Evolutionary conservation across 2,329 filamentous ascomycete species (phyloP), one percentile per base, ranked within the genome.

Genomic region (Curvularia sp.): DNA sequence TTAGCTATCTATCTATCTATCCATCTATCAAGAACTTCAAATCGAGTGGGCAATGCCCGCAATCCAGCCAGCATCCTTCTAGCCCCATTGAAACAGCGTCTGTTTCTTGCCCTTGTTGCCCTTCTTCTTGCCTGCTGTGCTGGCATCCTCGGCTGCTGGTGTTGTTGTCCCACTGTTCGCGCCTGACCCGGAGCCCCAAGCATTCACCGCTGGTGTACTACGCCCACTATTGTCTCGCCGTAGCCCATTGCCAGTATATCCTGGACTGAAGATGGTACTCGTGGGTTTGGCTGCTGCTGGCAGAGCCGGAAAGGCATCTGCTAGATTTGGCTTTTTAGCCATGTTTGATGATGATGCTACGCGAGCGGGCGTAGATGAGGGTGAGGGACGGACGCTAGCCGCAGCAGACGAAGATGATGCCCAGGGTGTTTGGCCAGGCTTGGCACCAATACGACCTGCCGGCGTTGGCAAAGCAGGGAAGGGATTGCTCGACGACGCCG

Each of bases 251-350:
- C 81, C 80, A 25, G 74, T 79, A 67, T 82, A 83, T 3, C 81
- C 81, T 3, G 81, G 81, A 30, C 76, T 80, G 71, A 82, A 83
- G 34, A 82, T 77, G 9, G 84, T 82, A 32, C 82, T 84, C 39
- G 82, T 85, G 3, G 86, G 86, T 68, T 88, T 97, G 0, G 90
- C 84, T 1, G 92, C 93, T 0, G 87, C 83, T 0, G 93, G 93
- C 1, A 97, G 83, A 1, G 92, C 89, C 0, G 93, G 94, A 77
- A 97, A 97, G 0, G 88, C 87, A 61, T 93, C 89, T 51, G 63
- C 61, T 25, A 63, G 42, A 57, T 58, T 61, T 21, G 52, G 53
- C 58, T 76, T 49, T 67, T 65, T 73, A 36, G 59, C 68, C 53
- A 70, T 48, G n/a, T 64, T 64, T 27, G 63, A 65, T 47, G 73